Percentiles rank a stretch among this genome's conserved stretches.
Evolutionary conservation across 73 alveolate species (phyloP).

Genomic region (Uronychia binucleata): DNA sequence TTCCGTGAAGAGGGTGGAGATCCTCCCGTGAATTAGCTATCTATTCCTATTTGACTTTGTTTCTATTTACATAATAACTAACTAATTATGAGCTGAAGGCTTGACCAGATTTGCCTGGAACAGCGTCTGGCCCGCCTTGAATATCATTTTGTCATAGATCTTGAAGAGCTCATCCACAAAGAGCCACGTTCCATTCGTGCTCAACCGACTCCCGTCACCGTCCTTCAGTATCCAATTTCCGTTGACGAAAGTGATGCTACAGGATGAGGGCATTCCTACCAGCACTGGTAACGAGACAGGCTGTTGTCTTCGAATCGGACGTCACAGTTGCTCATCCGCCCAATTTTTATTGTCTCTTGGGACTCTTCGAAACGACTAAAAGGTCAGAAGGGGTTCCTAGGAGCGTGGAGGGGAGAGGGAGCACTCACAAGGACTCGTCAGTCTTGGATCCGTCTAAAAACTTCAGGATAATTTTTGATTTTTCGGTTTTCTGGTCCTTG

Average conservation of each 20-base stretch:
- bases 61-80: too few species aligned
- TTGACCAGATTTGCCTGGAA: slow-evolving; percentile 35
- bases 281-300: slow-evolving; percentile 76
- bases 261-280: neutral
- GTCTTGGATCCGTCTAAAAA: slow-evolving; percentile 80
- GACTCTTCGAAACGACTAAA: slow-evolving; percentile 6
- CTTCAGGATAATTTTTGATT: slow-evolving; percentile 48
- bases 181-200: slow-evolving; percentile 77
- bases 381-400: too few species aligned
- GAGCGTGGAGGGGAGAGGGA: neutral
- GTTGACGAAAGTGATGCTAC: slow-evolving; percentile 13
- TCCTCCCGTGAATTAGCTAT: neutral
- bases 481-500: slow-evolving; percentile 2
- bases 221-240: slow-evolving; percentile 64
- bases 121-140: slow-evolving; percentile 68
- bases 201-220: slow-evolving; percentile 58
- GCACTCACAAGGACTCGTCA: slow-evolving; percentile 46
- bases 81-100: neutral
- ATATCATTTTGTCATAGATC: slow-evolving; percentile 54
- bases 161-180: slow-evolving; percentile 65
- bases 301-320: slow-evolving; percentile 77
- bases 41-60: too few species aligned
- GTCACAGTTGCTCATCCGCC: slow-evolving; percentile 71
- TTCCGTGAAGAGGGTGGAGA: neutral
- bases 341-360: slow-evolving; percentile 49